A percentile compares a stretch with the other conserved stretches of the same genome.
Conservation (phyloP, 768 basidiomycete species). For the Aureoboletus auriporus region DNA sequence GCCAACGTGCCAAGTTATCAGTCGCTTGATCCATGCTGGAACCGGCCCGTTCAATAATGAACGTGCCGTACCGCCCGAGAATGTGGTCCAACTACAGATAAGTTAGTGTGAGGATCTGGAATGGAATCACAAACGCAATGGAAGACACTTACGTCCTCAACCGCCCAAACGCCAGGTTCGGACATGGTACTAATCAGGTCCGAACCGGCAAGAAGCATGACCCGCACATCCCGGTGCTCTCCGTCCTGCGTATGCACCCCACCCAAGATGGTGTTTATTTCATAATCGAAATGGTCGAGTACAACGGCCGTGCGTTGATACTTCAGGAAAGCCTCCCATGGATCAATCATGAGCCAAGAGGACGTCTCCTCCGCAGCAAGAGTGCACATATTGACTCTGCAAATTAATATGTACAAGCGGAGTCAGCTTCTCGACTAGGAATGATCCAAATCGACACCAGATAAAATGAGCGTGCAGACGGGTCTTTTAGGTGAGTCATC, state of each 20-base stretch:
- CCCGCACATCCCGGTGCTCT: conserved; percentile 68
- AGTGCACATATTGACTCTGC: conserved; percentile 82
- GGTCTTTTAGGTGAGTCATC: conserved; percentile 2
- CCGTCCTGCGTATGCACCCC: conserved; percentile 74
- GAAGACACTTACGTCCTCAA: conserved; percentile 73
- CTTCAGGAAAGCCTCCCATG: conserved; percentile 94
- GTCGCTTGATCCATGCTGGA: conserved; percentile 85
- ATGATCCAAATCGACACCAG: neutral
- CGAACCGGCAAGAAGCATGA: conserved; percentile 96
- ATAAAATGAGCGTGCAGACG: conserved; percentile 3
- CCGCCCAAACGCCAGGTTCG: conserved; percentile 97
- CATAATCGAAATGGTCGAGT: conserved; percentile 93
- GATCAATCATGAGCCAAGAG: conserved; percentile 94
- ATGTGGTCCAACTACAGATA: conserved; percentile 86
- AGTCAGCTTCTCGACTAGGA: conserved; percentile 19
- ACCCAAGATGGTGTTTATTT: conserved; percentile 83
- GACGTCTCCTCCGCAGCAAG: conserved; percentile 88
- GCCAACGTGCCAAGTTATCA: conserved; percentile 70
- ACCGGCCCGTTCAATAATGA: conserved; percentile 94
- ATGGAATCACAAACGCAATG: conserved; percentile 1
- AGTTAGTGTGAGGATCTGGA: conserved; percentile 10
- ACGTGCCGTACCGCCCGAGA: conserved; percentile 87
- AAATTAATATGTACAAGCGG: conserved; percentile 18
- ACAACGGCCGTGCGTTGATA: conserved; percentile 98
- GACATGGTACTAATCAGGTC: conserved; percentile 98